Conservation (phyloP, 495 filamentous ascomycete genomes). For the Amphirosellinia nigrospora region DNA sequence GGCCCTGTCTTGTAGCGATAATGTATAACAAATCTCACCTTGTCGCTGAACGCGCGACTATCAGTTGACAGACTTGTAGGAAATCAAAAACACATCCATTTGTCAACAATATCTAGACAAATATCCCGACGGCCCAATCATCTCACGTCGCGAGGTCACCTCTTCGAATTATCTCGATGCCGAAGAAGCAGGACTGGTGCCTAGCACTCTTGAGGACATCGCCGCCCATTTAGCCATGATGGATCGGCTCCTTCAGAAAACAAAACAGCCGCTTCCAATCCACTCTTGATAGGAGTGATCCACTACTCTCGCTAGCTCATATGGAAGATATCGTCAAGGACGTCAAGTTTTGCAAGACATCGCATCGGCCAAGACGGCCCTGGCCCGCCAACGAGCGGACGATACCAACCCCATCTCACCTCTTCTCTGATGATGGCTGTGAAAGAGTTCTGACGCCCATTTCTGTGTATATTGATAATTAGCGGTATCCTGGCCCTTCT, state of each 20-base stretch:
- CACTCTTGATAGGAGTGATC: not conserved
- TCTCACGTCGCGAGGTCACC: not conserved
- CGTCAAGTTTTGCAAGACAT: not conserved
- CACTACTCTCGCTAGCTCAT: not conserved
- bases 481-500: not conserved
- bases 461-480: no score
- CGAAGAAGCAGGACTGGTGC: not conserved
- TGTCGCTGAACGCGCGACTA: not conserved
- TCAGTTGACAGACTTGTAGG: not conserved
- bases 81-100: conserved; percentile 5
- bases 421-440: no score
- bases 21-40: not conserved
- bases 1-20: conserved; percentile 13
- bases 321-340: not conserved
- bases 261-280: conserved; percentile 8
- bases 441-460: no score
- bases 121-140: conserved; percentile 1
- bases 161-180: not conserved
- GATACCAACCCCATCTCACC: not conserved
- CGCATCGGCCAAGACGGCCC: not conserved
- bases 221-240: not conserved
- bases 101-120: conserved; percentile 16
- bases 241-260: conserved; percentile 1
- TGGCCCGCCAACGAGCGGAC: not conserved
- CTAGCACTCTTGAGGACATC: not conserved